Evolutionary conservation across 345 rosid genomes (phyloP), one percentile per base, ranked within the genome.

Genomic region (Cochlearia excelsa): DNA sequence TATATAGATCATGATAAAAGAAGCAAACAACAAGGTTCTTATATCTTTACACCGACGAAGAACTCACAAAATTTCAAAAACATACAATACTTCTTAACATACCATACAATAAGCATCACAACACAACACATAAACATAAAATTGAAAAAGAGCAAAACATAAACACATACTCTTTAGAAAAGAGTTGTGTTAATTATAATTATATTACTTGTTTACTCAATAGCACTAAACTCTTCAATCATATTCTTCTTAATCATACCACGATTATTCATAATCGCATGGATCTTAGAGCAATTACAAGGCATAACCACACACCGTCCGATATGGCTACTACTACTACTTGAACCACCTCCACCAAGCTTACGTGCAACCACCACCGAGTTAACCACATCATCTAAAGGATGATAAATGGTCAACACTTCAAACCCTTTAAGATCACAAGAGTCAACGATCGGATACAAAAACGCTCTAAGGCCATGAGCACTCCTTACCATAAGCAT

Each of bases 281-380:
- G 82, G 29, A 88, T 63, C 76, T 81, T 82, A 4, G 81, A 79
- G 58, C 82, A 84, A 68, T 85, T 87, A 71, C 67, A 71, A 26
- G 87, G 83, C 59, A 84, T 63, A 30, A 70, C 65, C 75, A 66
- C 4, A 62, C 33, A 70, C 42, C 63, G 46, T 55, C 58, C 69
- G 39, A 26, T 26, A 57, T 23, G 48, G 55, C 46, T 49, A 2
- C 16, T 46, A 26, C 10, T 16, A 16, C 23, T 16, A 16, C 23
- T 16, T 16, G 73, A 29, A 31, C 34, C 9, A 39, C 59, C 27
- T 37, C 65, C 75, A 30, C 61, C 54, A 26, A 63, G 74, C 69
- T 84, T 92, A 23, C 87, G 84, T 26, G 96, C 93, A n/a, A 92
- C 26, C 10, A 88, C 77, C 4, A 92, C 93, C 0, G 98, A 92